These are phyloP conservation scores for Neurospora sp. DNA, from an alignment of 2,329 filamentous ascomycete genomes.

Conservation along the genomic window DNA sequence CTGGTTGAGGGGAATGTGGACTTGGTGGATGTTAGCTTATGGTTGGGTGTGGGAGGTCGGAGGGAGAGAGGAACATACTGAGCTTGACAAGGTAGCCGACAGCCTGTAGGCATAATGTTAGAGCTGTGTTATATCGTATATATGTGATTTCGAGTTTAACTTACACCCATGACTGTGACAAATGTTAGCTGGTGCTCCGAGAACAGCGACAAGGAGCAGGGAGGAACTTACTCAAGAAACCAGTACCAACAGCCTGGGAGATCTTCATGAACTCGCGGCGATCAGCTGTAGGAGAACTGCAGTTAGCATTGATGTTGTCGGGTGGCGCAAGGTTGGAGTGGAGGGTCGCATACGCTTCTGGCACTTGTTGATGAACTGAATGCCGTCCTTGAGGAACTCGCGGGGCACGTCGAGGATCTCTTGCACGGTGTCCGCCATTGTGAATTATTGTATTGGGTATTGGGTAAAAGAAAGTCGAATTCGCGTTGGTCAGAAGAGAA, in stretches of 20 bases:
- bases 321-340: not conserved
- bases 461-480: not conserved
- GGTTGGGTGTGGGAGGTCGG: not conserved
- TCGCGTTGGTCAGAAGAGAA: not conserved
- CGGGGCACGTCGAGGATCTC: constrained; percentile 60
- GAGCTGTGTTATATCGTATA: not conserved
- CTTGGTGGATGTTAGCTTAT: constrained; percentile 23
- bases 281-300: constrained; percentile 15
- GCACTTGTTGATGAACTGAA: constrained; percentile 53
- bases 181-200: constrained; percentile 3
- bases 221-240: constrained; percentile 40
- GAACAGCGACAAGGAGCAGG: not conserved
- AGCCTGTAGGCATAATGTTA: constrained; percentile 18
- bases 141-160: not conserved
- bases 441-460: constrained; percentile 15
- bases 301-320: constrained; percentile 5
- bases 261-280: constrained; percentile 41
- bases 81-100: constrained; percentile 64
- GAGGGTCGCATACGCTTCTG: constrained; percentile 42
- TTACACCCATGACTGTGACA: constrained; percentile 44
- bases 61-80: constrained; percentile 30
- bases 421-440: constrained; percentile 55
- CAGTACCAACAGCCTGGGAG: constrained; percentile 51
- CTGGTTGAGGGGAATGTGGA: constrained; percentile 62
- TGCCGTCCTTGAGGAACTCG: constrained; percentile 54